phyloP scores from a whole-genome alignment of 495 filamentous ascomycete genomes.

The Talaromyces borbonicus region DNA sequence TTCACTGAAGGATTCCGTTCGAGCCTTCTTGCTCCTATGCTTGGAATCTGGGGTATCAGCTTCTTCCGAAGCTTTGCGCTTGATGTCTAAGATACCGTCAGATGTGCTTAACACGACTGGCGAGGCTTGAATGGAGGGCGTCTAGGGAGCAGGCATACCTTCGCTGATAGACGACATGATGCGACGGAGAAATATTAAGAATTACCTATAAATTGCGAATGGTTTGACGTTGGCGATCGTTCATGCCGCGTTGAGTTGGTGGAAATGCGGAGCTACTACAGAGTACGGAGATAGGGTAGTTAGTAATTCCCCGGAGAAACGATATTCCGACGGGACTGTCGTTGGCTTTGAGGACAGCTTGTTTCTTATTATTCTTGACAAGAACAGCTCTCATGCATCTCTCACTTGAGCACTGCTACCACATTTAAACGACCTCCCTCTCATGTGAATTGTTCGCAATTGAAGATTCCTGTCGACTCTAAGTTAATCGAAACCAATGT shows the following conservation, averaged over 20 bases:
- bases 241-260: neutral
- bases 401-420: too few relatives aligned
- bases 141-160: neutral
- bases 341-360: constrained; percentile 7
- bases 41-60: constrained; percentile 46
- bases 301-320: constrained; percentile 3
- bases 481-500: constrained; percentile 30
- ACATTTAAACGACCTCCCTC: too few relatives aligned
- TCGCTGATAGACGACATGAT: constrained; percentile 6
- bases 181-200: neutral
- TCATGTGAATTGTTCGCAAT: too few relatives aligned
- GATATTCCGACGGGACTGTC: constrained; percentile 1
- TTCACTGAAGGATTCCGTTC: constrained; percentile 43
- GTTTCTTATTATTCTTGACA: neutral
- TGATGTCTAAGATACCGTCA: constrained; percentile 40
- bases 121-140: too few relatives aligned
- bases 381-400: neutral
- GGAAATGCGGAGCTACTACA: neutral
- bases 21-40: constrained; percentile 49
- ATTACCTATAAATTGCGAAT: neutral
- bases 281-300: neutral
- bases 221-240: neutral
- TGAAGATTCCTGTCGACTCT: neutral
- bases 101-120: neutral
- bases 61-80: constrained; percentile 73